phyloP scores from a whole-genome alignment of 371 early-diverging fungal species.

The Mortierella sp. region DNA sequence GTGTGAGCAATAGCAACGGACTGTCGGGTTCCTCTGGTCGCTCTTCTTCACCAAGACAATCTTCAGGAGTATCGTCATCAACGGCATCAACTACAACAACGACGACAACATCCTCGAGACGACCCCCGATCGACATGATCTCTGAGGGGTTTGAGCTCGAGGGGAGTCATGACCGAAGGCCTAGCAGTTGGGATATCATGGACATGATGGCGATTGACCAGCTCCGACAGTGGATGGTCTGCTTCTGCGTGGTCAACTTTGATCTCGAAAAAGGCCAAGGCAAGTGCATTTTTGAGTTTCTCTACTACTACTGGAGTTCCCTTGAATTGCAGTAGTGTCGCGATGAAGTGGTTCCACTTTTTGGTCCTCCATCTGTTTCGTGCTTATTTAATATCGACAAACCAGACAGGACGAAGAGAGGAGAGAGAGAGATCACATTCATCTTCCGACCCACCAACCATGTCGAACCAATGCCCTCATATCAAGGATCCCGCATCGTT shows the following conservation, averaged over 20 bases:
- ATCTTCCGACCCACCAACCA: constrained; percentile 1
- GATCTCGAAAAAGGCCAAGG: constrained; percentile 95
- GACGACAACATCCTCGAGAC: constrained; percentile 14
- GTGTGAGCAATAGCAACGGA: constrained; percentile 4
- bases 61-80: background rate
- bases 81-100: background rate
- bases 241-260: constrained; percentile 94
- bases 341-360: constrained; percentile 7
- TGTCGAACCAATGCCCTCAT: background rate
- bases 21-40: background rate
- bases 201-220: constrained; percentile 63
- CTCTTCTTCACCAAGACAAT: background rate
- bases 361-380: background rate
- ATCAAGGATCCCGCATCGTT: background rate
- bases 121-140: constrained; percentile 28
- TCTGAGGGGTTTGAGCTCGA: constrained; percentile 35
- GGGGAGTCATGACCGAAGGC: constrained; percentile 42
- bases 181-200: constrained; percentile 57
- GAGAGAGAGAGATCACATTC: background rate
- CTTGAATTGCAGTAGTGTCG: background rate
- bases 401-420: background rate
- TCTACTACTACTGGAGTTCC: background rate
- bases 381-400: constrained; percentile 10
- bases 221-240: constrained; percentile 88
- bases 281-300: constrained; percentile 38